Evolutionary conservation across 495 filamentous ascomycete species (phyloP), one percentile per base, ranked within the genome.

Genomic region (Penicillium pulvis): DNA sequence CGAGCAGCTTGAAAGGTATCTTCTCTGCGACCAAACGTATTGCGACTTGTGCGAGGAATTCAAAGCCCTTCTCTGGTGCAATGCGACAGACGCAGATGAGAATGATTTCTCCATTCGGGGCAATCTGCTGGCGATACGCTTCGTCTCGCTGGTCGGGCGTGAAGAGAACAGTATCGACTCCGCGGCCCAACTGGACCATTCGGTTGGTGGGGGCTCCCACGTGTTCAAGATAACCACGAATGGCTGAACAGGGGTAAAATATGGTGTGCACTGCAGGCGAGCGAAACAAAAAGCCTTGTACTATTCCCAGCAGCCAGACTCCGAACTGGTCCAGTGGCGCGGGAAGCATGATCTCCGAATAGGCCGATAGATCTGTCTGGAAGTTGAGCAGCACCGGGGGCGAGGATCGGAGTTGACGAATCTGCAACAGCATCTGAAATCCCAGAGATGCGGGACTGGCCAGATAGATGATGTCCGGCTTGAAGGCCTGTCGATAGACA

Each of bases 61-160:
- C 79, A 62, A 86, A 87, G 0, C 85, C 85, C 64, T 88, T 88
- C 66, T 87, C 85, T 0, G 83, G 83, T 1, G 83, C 85, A 33
- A 88, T 66, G 26, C 85, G 79, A 24, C 81, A 81, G 5, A 86
- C 83, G 53, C 75, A 83, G 53, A 83, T 75, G 30, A 88, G 72
- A 52, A 88, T 79, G 46, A 83, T 75, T 66, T 88, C 85, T 14
- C 78, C 80, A 35, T 80, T 78, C 0, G 83, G 83, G 6, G 83
- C 81, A 19, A 86, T 71, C 59, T 75, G 50, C 6, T 70, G 68
- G 4, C 82, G 73, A 51, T 82, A 75, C 9, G 63, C 59, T 42
- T 79, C 75, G 46, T 77, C 80, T 20, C 79, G 69, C 47, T 74
- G 75, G 0, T 57, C 58, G 1, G 84, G 83, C 31, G 79, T 71